These are phyloP conservation scores for Arabidopsis thaliana DNA, from an alignment of 345 rosid genomes.

Conservation along the genomic window TAIR10.1 NC_003070.9:23665501-23666000, in stretches of 20 bases:
- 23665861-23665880: constrained; percentile 81
- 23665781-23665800: constrained; percentile 42
- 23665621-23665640: constrained; percentile 78
- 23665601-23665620: constrained; percentile 92
- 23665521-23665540: constrained; percentile 24
- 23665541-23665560: constrained; percentile 95
- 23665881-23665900: constrained; percentile 79
- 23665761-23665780: constrained; percentile 13
- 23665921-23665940: constrained; percentile 9
- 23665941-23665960: constrained; percentile 7
- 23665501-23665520: neutral
- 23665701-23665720: neutral
- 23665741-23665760: neutral
- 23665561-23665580: constrained; percentile 83
- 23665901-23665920: constrained; percentile 14
- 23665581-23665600: constrained; percentile 74
- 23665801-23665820: constrained; percentile 78
- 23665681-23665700: constrained; percentile 9
- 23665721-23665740: neutral
- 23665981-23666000: constrained; percentile 83
- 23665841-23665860: constrained; percentile 84
- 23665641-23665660: constrained; percentile 66
- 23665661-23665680: neutral
- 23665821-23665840: constrained; percentile 90
- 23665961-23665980: constrained; percentile 18